Evolutionary conservation across 208 protist genomes (phyloP).

Genomic region (Naegleria gruberi): DNA sequence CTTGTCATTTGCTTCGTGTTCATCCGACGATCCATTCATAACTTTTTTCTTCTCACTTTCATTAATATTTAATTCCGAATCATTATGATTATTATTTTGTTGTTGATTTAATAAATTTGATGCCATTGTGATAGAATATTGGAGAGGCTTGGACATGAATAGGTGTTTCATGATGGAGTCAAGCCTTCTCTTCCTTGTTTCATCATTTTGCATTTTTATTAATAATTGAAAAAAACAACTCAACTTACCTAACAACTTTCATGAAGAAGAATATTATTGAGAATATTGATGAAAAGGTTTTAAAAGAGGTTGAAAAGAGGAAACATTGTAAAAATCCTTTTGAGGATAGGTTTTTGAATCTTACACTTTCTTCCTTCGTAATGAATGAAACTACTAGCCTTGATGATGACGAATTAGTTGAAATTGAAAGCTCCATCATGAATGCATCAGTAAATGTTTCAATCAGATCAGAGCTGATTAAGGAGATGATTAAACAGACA

Average conservation of each 20-base stretch:
- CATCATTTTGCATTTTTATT: background rate
- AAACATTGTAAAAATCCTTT: background rate
- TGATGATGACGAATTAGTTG: background rate
- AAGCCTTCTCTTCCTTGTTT: background rate
- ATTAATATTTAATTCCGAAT: too few relatives aligned
- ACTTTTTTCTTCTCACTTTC: too few relatives aligned
- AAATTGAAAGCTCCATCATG: too few relatives aligned
- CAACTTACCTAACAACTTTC: too few relatives aligned
- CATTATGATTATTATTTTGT: background rate
- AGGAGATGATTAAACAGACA: background rate
- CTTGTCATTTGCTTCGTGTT: background rate
- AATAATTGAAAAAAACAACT: too few relatives aligned
- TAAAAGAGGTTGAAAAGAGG: background rate
- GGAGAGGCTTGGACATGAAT: background rate
- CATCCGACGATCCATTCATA: background rate
- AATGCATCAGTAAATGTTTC: background rate
- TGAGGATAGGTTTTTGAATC: background rate
- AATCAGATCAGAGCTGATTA: background rate
- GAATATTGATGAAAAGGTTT: background rate
- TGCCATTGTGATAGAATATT: background rate
- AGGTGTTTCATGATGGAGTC: background rate
- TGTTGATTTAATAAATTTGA: background rate
- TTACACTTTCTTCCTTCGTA: background rate
- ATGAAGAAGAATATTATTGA: background rate
- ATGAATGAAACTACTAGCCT: background rate